Percentiles rank a stretch among this genome's conserved stretches.
Conservation (phyloP, 176 grass and related monocot genomes). For the Tillandsia leiboldiana region DNA sequence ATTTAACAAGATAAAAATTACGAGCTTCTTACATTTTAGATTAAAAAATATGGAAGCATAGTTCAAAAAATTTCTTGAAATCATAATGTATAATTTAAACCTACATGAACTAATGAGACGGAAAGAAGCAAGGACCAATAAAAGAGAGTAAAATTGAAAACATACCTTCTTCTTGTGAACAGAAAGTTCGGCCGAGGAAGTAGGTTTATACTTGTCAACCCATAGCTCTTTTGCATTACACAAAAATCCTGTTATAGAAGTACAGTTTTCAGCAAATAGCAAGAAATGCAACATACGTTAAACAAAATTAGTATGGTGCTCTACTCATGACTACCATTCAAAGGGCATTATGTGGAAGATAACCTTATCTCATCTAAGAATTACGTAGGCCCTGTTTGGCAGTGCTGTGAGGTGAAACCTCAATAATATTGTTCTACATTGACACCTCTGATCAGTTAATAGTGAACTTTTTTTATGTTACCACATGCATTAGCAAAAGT, state of each 20-base stretch:
- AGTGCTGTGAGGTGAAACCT: too few species aligned
- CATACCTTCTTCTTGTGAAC: slow-evolving; percentile 92
- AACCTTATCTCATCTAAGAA: too few species aligned
- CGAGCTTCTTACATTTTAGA: too few species aligned
- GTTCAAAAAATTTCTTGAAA: not conserved
- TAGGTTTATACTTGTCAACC: slow-evolving; percentile 82
- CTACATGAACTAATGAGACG: not conserved
- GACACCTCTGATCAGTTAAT: too few species aligned
- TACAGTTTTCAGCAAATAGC: slow-evolving; percentile 40
- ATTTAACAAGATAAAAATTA: too few species aligned
- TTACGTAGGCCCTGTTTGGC: too few species aligned
- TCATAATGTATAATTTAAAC: not conserved
- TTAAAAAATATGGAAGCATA: too few species aligned
- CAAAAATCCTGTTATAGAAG: slow-evolving; percentile 52
- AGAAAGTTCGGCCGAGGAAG: slow-evolving; percentile 54
- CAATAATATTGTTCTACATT: too few species aligned
- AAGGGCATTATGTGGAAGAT: too few species aligned
- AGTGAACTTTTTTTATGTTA: too few species aligned
- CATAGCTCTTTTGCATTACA: slow-evolving; percentile 60
- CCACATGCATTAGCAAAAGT: too few species aligned
- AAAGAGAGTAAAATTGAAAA: slow-evolving; percentile 1
- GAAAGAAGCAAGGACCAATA: not conserved
- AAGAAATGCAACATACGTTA: not conserved
- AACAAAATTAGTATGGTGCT: not conserved
- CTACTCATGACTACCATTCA: not conserved